phyloP scores from a whole-genome alignment of 2,329 filamentous ascomycete species.

The Chaetomium sp. region DNA sequence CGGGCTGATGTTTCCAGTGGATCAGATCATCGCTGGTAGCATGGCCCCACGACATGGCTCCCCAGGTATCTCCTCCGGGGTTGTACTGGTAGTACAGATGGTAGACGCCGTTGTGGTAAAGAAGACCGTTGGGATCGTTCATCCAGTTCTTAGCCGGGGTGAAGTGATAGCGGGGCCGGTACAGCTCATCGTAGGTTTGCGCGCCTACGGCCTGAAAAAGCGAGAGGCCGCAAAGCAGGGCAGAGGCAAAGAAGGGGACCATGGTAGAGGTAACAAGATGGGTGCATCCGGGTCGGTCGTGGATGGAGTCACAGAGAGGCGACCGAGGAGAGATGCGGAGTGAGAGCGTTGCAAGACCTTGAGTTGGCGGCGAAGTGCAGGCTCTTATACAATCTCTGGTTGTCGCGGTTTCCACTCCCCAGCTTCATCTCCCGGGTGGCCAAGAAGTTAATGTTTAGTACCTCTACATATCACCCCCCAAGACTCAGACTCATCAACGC shows the following conservation, averaged over 20 bases:
- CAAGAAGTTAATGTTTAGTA: neutral
- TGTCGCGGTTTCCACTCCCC: neutral
- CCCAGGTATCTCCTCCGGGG: slow-evolving; percentile 3
- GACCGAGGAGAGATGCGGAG: neutral
- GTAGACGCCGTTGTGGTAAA: slow-evolving; percentile 4
- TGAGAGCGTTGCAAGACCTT: neutral
- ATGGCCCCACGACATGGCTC: slow-evolving; percentile 7
- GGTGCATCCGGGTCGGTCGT: neutral
- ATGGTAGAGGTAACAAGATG: neutral
- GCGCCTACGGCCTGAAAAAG: neutral
- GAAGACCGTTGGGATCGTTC: slow-evolving; percentile 5
- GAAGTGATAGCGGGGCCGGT: slow-evolving; percentile 5
- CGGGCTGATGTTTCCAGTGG: neutral
- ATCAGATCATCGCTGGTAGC: neutral
- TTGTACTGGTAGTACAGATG: slow-evolving; percentile 6
- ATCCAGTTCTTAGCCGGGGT: slow-evolving; percentile 3
- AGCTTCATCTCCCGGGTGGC: neutral
- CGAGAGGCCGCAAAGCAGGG: neutral
- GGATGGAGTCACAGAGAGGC: neutral
- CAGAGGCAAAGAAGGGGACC: neutral
- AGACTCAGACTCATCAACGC: neutral
- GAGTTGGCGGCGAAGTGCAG: neutral
- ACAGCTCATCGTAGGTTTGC: slow-evolving; percentile 5
- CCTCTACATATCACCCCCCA: neutral
- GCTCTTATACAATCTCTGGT: neutral